Conservation (phyloP, 805 yeast genomes). For the Kluyveromyces starmeri region DNA sequence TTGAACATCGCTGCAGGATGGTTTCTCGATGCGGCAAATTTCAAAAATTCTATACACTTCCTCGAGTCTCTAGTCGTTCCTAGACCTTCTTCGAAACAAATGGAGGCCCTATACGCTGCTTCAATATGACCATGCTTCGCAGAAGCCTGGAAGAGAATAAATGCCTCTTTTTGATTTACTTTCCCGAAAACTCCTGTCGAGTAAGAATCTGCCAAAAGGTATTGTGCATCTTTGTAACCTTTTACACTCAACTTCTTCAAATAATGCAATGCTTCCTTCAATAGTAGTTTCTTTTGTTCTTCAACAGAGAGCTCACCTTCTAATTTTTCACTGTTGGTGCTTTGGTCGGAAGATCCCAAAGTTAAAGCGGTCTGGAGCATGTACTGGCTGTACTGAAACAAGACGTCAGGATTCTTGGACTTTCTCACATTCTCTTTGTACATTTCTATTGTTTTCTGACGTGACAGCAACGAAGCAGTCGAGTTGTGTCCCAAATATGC, state of each 20-base stretch:
- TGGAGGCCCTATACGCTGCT: slow-evolving; percentile 82
- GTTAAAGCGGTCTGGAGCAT: slow-evolving; percentile 78
- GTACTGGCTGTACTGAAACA: slow-evolving; percentile 86
- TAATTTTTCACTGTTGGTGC: slow-evolving; percentile 4
- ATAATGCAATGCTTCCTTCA: slow-evolving; percentile 69
- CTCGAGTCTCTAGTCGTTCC: slow-evolving; percentile 87
- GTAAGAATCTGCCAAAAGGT: slow-evolving; percentile 81
- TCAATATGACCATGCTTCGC: slow-evolving; percentile 93
- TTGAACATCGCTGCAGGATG: slow-evolving; percentile 98
- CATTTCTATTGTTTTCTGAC: slow-evolving; percentile 77
- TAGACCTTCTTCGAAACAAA: slow-evolving; percentile 88
- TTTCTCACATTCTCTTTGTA: slow-evolving; percentile 80
- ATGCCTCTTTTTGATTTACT: slow-evolving; percentile 69
- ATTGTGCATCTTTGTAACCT: slow-evolving; percentile 86
- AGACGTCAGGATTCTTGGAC: slow-evolving; percentile 75
- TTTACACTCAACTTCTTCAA: slow-evolving; percentile 65
- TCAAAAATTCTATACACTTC: slow-evolving; percentile 72
- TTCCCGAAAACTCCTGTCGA: slow-evolving; percentile 79
- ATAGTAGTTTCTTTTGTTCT: slow-evolving; percentile 34
- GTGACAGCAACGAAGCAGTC: slow-evolving; percentile 47
- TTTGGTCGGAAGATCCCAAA: slow-evolving; percentile 30
- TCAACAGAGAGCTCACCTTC: slow-evolving; percentile 3
- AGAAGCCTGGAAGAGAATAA: slow-evolving; percentile 70
- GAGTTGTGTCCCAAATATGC: slow-evolving; percentile 46
- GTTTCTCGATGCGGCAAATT: slow-evolving; percentile 80